Percentiles rank a stretch among this genome's conserved stretches.
Conservation (phyloP, 2,329 filamentous ascomycete genomes). For the Ophiocordyceps camponoti-floridani region DNA sequence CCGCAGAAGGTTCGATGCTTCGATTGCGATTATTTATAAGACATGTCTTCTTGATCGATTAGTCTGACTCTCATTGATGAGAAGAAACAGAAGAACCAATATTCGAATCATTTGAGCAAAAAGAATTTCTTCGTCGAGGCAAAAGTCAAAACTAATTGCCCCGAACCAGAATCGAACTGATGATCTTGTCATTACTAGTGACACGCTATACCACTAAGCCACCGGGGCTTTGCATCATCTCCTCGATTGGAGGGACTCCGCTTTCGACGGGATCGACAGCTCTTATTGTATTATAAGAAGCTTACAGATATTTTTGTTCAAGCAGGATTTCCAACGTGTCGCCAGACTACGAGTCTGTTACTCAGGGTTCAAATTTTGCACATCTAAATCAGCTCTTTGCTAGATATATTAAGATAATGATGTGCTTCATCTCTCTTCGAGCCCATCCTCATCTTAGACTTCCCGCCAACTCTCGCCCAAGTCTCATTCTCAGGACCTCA, state of each 20-base stretch:
- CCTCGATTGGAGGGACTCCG: not conserved
- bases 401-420: too few species aligned
- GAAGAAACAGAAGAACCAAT: not conserved
- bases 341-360: not conserved
- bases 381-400: too few species aligned
- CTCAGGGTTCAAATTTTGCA: too few species aligned
- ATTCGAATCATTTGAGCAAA: not conserved
- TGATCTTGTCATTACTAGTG: conserved; percentile 1
- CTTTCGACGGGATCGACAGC: not conserved
- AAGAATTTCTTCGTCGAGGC: not conserved
- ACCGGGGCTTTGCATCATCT: not conserved
- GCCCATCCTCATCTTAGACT: too few species aligned
- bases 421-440: too few species aligned
- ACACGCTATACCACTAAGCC: conserved; percentile 1
- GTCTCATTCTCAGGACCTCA: not conserved
- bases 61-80: too few species aligned
- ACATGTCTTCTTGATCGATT: too few species aligned
- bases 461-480: not conserved
- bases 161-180: conserved; percentile 1
- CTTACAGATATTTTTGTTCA: not conserved
- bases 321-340: not conserved
- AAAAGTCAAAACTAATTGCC: not conserved
- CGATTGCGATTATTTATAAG: too few species aligned
- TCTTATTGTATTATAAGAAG: not conserved
- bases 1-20: too few species aligned